phyloP scores from a whole-genome alignment of 305 asterid species.

The Solanum aculeatissimum region DNA sequence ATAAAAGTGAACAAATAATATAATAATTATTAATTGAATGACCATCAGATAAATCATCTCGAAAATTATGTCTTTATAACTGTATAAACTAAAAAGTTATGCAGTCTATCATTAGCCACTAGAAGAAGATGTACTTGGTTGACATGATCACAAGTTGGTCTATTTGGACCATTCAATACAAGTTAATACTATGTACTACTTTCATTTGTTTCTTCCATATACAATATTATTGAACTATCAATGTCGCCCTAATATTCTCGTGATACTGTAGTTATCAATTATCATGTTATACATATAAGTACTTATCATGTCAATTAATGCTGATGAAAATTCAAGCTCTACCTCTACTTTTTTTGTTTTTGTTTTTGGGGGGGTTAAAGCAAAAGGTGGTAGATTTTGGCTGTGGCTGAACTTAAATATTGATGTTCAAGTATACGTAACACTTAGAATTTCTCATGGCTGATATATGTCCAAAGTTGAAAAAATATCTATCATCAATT shows the following conservation, averaged over 20 bases:
- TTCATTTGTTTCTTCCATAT: neutral
- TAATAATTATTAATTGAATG: too few relatives aligned
- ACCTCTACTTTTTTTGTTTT: neutral
- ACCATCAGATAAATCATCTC: too few relatives aligned
- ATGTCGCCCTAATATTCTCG: neutral
- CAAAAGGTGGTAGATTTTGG: neutral
- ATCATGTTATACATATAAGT: neutral
- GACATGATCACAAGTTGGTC: slow-evolving; percentile 8
- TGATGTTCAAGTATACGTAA: neutral
- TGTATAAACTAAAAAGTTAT: neutral
- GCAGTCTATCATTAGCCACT: neutral
- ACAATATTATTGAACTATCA: neutral
- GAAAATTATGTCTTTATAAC: neutral
- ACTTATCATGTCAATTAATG: neutral
- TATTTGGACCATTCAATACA: neutral
- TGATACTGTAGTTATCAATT: neutral
- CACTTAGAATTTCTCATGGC: neutral
- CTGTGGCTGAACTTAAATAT: neutral
- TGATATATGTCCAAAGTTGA: neutral
- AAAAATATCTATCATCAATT: neutral
- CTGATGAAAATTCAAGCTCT: neutral
- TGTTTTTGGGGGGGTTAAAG: neutral
- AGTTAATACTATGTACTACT: neutral
- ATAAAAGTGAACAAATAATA: too few relatives aligned
- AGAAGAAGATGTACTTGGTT: neutral